Conservation (phyloP, 2,329 filamentous ascomycete genomes). For the Hypoxylon sp. region DNA sequence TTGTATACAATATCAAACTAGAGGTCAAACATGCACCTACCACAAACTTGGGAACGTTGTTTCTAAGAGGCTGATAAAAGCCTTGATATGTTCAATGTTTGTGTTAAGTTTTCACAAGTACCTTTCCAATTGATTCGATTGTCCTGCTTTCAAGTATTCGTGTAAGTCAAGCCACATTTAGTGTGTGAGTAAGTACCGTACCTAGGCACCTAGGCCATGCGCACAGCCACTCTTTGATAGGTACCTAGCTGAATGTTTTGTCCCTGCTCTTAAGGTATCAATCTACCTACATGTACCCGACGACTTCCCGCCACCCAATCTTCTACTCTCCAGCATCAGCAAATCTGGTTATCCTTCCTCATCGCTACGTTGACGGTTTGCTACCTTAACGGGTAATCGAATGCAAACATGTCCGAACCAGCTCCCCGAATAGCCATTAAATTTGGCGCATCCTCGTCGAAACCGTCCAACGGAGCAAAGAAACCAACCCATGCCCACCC, state of each 20-base stretch:
- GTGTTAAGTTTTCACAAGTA: background rate
- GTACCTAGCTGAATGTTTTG: conserved; percentile 2
- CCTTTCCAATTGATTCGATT: background rate
- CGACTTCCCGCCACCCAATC: conserved; percentile 1
- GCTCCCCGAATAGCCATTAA: conserved; percentile 64
- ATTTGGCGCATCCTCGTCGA: conserved; percentile 57
- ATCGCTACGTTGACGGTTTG: no score
- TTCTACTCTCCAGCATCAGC: background rate
- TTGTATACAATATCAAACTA: background rate
- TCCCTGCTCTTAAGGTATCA: no score
- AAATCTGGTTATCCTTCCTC: background rate
- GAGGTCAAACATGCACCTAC: no score
- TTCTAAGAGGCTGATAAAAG: background rate
- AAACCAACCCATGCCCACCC: conserved; percentile 52
- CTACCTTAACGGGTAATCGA: background rate
- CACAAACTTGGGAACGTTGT: background rate
- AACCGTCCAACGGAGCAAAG: conserved; percentile 51
- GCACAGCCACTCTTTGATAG: no score
- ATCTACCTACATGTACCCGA: no score
- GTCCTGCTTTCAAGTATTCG: background rate
- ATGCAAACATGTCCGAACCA: conserved; percentile 57
- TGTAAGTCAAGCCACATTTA: conserved; percentile 5
- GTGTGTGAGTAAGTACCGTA: no score
- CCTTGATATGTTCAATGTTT: conserved; percentile 1
- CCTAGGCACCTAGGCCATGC: no score